Evolutionary conservation across 2,329 filamentous ascomycete genomes (phyloP), one percentile per base, ranked within the genome.

Genomic region (Arthrobotrys megalospora): DNA sequence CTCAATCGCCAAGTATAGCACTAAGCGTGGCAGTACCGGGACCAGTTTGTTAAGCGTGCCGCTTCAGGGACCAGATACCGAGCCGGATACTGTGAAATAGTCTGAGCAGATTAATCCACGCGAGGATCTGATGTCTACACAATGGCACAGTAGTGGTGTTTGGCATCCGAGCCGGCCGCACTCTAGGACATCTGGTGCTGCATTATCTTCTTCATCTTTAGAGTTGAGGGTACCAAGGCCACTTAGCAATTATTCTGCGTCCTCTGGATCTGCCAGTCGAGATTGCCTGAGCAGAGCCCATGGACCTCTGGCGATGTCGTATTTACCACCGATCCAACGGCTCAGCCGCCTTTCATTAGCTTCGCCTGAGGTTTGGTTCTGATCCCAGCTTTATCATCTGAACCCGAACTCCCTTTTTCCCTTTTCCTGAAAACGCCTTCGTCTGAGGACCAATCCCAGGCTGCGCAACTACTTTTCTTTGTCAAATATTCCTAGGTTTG

Each of bases 71-170:
- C 66, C 66, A 32, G 73, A 77, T 67, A 71, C 60, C 11, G 73
- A 77, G 62, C 73, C 73, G 58, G 73, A 77, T 70, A 77, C 73
- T 45, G 66, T 77, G 32, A 77, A 77, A 71, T 77, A 77, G 73
- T 70, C 50, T 43, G 36, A 60, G 24, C 55, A 19, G 55, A 19
- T 41, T n/a, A 60, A 28, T 60, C 55, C 55, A 60, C 19, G 55
- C 55, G 55, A 60, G 6, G 55, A 60, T 60, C 55, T 28, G 12
- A 19, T 16, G 6, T 60, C 19, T n/a, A 4, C 6, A 19, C 38
- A 34, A 28, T 16, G 55, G n/a, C 55, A 60, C 11, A 60, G 55
- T 16, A 14, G 19, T 28, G 12, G 55, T 12, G 34, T 19, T 43
- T 28, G 55, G 19, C 55, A 43, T 28, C 36, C 34, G 16, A 60